phyloP scores from a whole-genome alignment of 208 protist species.

The Leishmania lainsoni region DNA sequence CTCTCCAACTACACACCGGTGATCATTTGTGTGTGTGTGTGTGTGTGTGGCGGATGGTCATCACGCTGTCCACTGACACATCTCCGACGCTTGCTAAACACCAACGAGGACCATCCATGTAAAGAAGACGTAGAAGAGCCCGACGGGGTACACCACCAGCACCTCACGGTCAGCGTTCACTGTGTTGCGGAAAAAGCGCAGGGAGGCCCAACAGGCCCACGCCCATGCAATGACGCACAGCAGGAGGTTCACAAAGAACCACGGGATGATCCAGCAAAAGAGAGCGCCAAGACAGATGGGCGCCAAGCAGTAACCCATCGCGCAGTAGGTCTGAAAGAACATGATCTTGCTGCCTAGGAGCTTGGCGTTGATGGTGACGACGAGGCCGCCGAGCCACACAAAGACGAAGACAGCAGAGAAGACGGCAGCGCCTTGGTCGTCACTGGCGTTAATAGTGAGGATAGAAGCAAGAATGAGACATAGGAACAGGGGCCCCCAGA shows the following conservation, averaged over 20 bases:
- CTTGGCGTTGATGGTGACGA: conserved; percentile 93
- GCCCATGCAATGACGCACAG: conserved; percentile 61
- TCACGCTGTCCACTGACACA: not conserved
- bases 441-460: conserved; percentile 41
- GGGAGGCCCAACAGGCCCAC: conserved; percentile 88
- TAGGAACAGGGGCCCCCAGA: conserved; percentile 94
- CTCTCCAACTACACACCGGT: not conserved
- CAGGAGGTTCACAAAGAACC: conserved; percentile 53
- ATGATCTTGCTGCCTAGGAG: conserved; percentile 91
- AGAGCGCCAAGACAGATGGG: conserved; percentile 77
- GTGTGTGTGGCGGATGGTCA: not conserved
- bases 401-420: conserved; percentile 92
- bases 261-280: conserved; percentile 35
- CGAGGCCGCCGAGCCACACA: conserved; percentile 81
- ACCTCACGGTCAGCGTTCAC: conserved; percentile 51
- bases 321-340: conserved; percentile 95
- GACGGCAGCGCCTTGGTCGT: conserved; percentile 50
- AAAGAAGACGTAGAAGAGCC: conserved; percentile 92
- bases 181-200: conserved; percentile 85
- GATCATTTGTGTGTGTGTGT: not conserved
- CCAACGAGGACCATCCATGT: conserved; percentile 87
- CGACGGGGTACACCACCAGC: conserved; percentile 92
- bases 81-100: conserved; percentile 18
- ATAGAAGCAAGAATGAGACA: conserved; percentile 85
- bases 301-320: conserved; percentile 94